Evolutionary conservation across 129 eudicot genomes (phyloP), one percentile per base, ranked within the genome.

Genomic region (Lonicera japonica): DNA sequence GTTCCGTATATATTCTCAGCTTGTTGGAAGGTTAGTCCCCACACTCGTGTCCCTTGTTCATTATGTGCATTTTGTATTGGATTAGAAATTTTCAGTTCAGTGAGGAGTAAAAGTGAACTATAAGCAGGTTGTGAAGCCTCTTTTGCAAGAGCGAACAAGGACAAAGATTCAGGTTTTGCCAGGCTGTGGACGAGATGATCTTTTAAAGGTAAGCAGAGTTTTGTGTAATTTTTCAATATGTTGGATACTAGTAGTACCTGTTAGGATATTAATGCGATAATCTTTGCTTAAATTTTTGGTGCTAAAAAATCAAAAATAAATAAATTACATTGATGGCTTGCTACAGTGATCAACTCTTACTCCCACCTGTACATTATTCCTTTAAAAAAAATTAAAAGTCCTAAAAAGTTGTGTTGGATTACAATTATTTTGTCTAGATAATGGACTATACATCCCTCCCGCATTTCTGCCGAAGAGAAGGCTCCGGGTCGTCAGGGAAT

Each of bases 381-480:
- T 16, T 50, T 11, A 50, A 15, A 16, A 17, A 7, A 50, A 14
- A 17, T 50, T n/a, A n/a, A n/a, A n/a, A 19, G 59, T 21, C 47
- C 46, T 18, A 41, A 29, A n/a, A 3, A 48, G 8, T 55, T 8
- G 58, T 17, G 53, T 67, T 61, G 43, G 22, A 29, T 29, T 23
- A 16, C 54, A 21, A 29, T 0, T 64, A 56, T 63, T 58, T 68
- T 36, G 45, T 74, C 56, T 69, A 84, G 92, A 77, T 84, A 77
- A 84, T 84, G 92, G 92, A 84, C 54, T 75, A 77, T 62, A 69
- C 83, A 59, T 65, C 87, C 52, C 87, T 84, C 13, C 91, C 91
- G 22, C 87, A 80, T 69, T 84, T 84, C 71, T 80, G 91, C 69
- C 83, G 82, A 73, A 76, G 69, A 67, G 76, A 81, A 77, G 60